Evolutionary conservation across 768 basidiomycete species (phyloP), one percentile per base, ranked within the genome.

Genomic region (Kwoniella sp.): DNA sequence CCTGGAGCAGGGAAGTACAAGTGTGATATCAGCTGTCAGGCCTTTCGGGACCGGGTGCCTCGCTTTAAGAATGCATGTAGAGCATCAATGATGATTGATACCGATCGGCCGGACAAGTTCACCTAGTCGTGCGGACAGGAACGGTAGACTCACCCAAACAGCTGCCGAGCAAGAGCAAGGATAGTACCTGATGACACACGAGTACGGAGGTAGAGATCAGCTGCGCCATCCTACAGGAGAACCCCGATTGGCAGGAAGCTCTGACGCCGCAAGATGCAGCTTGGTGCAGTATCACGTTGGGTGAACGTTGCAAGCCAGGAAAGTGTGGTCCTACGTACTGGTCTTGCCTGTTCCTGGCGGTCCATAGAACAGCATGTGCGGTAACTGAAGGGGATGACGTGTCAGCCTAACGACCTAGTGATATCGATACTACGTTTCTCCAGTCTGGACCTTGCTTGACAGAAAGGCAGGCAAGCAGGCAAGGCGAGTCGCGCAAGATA

Each of bases 291-390:
- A n/a, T n/a, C n/a, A n/a, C n/a, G n/a, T n/a, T n/a, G n/a, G n/a
- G n/a, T n/a, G n/a, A n/a, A n/a, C n/a, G n/a, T n/a, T n/a, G n/a
- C n/a, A n/a, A n/a, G n/a, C n/a, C n/a, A n/a, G n/a, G n/a, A n/a
- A n/a, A n/a, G n/a, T n/a, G n/a, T n/a, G n/a, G n/a, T n/a, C n/a
- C n/a, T 9, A 71, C 75, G 55, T 37, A 79, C 78, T 95, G 13
- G 96, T 99, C 82, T 99, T 99, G 47, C 96, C 96, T 13, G 95
- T 97, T 31, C 96, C 96, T 17, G 96, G 96, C 30, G 96, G 96
- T 0, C 96, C 96, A 72, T 99, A 99, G 84, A 99, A 99, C 53
- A 99, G 84, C 94, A 98, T 97, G 77, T 99, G 96, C 4, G 96
- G 95, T 57, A 99, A 85, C 96, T 99, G 31, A 26, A n/a, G 20